phyloP scores from a whole-genome alignment of 2,329 filamentous ascomycete species.

The Monosporascus sp. region DNA sequence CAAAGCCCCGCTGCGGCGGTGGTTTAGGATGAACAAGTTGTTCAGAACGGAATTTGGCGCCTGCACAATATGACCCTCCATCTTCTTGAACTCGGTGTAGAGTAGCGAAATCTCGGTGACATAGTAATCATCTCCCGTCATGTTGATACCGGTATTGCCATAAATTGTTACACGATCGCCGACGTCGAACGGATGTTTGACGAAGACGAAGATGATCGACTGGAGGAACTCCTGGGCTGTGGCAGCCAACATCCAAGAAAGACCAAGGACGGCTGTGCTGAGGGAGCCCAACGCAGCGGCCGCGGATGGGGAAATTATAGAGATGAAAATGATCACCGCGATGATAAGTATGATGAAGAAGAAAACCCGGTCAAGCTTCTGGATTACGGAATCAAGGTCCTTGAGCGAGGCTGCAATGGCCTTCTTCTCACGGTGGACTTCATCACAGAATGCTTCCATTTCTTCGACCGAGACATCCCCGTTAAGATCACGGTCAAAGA shows the following conservation, averaged over 20 bases:
- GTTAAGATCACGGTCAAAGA: conserved; percentile 96
- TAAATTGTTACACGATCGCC: conserved; percentile 91
- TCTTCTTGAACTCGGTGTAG: conserved; percentile 98
- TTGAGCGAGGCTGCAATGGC: conserved; percentile 92
- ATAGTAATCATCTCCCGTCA: conserved; percentile 88
- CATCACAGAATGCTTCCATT: conserved; percentile 85
- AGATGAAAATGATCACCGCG: conserved; percentile 79
- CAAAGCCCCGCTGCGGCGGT: conserved; percentile 80
- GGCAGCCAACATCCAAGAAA: conserved; percentile 88
- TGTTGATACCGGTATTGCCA: conserved; percentile 74
- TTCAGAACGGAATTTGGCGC: conserved; percentile 93
- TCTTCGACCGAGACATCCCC: conserved; percentile 96
- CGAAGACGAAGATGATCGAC: conserved; percentile 90
- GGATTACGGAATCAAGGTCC: conserved; percentile 88
- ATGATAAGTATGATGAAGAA: conserved; percentile 81
- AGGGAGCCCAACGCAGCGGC: conserved; percentile 85
- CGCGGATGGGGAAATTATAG: conserved; percentile 84
- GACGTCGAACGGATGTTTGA: conserved; percentile 96
- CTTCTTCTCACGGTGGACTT: conserved; percentile 91
- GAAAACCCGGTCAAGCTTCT: conserved; percentile 84
- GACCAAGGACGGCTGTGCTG: conserved; percentile 78
- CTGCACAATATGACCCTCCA: conserved; percentile 94
- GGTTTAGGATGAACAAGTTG: conserved; percentile 89
- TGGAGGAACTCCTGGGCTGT: conserved; percentile 94
- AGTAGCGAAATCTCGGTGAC: conserved; percentile 90